These are phyloP conservation scores for Fusarium keratoplasticum DNA, from an alignment of 2,329 filamentous ascomycete genomes.

Conservation along the genomic window DNA sequence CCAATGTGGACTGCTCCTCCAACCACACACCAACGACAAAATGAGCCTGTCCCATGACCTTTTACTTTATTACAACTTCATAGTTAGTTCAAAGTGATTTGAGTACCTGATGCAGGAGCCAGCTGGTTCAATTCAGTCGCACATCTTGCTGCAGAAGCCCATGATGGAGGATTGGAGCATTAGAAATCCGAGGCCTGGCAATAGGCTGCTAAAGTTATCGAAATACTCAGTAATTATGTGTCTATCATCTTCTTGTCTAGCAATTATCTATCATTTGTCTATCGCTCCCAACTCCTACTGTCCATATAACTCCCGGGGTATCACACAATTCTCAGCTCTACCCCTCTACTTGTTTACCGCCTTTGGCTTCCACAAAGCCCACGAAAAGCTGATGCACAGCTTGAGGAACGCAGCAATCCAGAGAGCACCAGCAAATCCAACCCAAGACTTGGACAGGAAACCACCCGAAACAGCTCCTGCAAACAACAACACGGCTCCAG, in stretches of 20 bases:
- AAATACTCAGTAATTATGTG: background rate
- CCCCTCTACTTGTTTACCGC: background rate
- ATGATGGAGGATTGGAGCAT: too few relatives aligned
- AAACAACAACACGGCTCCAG: constrained; percentile 38
- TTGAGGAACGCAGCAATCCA: constrained; percentile 45
- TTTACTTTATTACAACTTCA: background rate
- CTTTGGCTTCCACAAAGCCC: constrained; percentile 43
- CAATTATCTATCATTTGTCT: background rate
- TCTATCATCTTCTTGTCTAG: background rate
- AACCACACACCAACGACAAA: background rate
- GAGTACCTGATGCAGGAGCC: background rate
- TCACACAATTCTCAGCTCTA: background rate
- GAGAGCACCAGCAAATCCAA: constrained; percentile 41
- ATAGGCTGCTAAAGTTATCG: background rate
- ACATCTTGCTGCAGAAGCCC: background rate
- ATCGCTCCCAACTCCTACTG: background rate
- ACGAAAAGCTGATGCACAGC: constrained; percentile 33
- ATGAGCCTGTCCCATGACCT: background rate
- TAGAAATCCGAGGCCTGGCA: background rate
- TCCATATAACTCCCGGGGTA: background rate
- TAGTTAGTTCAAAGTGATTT: background rate
- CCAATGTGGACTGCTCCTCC: background rate
- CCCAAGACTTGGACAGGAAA: constrained; percentile 45
- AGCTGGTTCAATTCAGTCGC: background rate
- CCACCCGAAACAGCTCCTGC: constrained; percentile 39